These are phyloP conservation scores for peach (Prunus persica) DNA, from an alignment of 306 rosid genomes.

Conservation along the genomic window DNA sequence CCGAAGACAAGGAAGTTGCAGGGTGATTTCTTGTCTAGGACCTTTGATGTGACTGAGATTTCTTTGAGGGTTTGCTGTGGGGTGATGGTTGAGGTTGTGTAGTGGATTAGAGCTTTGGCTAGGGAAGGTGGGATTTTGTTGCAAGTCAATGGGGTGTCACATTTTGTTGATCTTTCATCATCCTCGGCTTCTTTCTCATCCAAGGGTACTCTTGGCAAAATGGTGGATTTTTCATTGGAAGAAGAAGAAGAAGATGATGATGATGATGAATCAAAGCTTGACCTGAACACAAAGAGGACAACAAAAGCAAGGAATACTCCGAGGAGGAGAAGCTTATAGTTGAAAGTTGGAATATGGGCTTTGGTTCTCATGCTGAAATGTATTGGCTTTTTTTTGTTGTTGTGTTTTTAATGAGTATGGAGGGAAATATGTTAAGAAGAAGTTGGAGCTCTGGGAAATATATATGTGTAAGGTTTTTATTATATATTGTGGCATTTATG, in stretches of 20 bases:
- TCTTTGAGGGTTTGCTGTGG: constrained; percentile 78
- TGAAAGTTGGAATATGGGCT: constrained; percentile 38
- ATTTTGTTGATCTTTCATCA: constrained; percentile 10
- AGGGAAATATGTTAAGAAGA: background rate
- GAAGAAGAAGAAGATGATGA: background rate
- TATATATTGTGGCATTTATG: background rate
- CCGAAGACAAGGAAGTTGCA: constrained; percentile 83
- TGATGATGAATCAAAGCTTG: constrained; percentile 36
- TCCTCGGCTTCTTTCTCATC: background rate
- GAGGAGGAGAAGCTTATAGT: constrained; percentile 50
- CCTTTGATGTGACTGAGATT: constrained; percentile 52
- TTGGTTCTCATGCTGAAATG: constrained; percentile 56
- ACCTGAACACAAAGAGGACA: constrained; percentile 52
- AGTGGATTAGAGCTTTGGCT: constrained; percentile 59
- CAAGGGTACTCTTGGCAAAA: background rate
- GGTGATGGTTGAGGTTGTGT: constrained; percentile 64
- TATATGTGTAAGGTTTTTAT: background rate
- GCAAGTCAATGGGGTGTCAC: constrained; percentile 20
- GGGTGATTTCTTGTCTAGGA: constrained; percentile 51
- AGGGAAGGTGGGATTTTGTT: constrained; percentile 49
- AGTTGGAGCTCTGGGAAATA: constrained; percentile 2
- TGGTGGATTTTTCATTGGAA: constrained; percentile 1
- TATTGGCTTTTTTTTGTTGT: background rate
- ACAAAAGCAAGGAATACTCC: constrained; percentile 42
- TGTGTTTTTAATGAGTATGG: background rate